Percentiles rank a stretch among this genome's conserved stretches.
These are phyloP conservation scores for Scedosporium aurantiacum DNA, from an alignment of 2,329 filamentous ascomycete species.

Conservation along the genomic window DNA sequence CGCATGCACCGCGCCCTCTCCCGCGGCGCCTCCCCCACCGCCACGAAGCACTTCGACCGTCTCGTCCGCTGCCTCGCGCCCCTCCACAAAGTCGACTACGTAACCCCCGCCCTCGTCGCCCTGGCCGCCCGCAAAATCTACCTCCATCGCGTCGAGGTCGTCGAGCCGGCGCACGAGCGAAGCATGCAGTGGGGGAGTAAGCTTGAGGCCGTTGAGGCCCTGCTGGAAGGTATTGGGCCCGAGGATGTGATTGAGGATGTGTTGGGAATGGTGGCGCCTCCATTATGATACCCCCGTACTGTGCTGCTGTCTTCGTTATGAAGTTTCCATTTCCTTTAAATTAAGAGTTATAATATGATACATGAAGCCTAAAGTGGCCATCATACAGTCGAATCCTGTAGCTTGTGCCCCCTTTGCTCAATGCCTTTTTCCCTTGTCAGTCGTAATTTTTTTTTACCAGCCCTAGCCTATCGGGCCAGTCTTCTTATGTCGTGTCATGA, in stretches of 20 bases:
- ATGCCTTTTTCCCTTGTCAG: background rate
- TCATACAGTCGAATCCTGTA: background rate
- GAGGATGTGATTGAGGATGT: conserved; percentile 58
- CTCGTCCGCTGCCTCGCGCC: conserved; percentile 65
- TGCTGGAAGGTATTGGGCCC: conserved; percentile 51
- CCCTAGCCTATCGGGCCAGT: background rate
- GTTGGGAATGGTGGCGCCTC: conserved; percentile 43
- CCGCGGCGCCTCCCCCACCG: conserved; percentile 64
- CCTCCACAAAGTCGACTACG: conserved; percentile 68
- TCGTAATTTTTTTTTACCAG: background rate
- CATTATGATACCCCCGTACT: conserved; percentile 24
- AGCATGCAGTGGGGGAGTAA: conserved; percentile 92
- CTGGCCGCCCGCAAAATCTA: conserved; percentile 83
- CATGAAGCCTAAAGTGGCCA: background rate
- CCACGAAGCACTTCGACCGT: conserved; percentile 65
- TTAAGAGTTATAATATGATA: background rate
- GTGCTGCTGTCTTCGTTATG: background rate
- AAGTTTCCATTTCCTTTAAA: background rate
- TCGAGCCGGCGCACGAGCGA: conserved; percentile 59
- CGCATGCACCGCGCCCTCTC: conserved; percentile 77
- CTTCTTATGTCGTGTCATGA: background rate
- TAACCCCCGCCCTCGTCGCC: conserved; percentile 72
- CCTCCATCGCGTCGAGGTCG: conserved; percentile 67
- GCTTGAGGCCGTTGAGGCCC: conserved; percentile 51
- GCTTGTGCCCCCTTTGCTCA: background rate